phyloP scores from a whole-genome alignment of 2,329 filamentous ascomycete genomes.

The Ceratocystiopsis sp. region DNA sequence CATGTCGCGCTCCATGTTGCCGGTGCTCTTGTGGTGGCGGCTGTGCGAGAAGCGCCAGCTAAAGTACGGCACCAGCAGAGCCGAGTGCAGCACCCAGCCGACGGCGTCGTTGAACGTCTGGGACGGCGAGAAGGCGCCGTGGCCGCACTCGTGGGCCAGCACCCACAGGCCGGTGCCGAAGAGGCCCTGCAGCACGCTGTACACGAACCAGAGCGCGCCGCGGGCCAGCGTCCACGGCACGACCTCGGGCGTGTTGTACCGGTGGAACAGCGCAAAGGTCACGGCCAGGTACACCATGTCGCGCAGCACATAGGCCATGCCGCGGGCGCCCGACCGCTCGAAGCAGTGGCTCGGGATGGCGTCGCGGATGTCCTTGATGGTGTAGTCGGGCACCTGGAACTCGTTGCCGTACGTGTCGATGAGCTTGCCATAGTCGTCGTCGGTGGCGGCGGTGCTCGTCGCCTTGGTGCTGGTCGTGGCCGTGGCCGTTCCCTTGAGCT shows the following conservation, averaged over 20 bases:
- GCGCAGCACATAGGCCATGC: conserved; percentile 69
- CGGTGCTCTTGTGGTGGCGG: conserved; percentile 99
- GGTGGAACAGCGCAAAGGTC: conserved; percentile 81
- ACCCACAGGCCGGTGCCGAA: conserved; percentile 94
- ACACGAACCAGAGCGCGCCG: conserved; percentile 43
- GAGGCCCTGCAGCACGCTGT: conserved; percentile 74
- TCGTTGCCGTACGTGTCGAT: conserved; percentile 88
- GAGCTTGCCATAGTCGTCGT: conserved; percentile 42
- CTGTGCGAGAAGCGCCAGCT: conserved; percentile 98
- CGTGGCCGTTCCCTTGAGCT: conserved; percentile 36
- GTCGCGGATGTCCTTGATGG: conserved; percentile 92
- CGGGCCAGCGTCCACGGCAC: conserved; percentile 55
- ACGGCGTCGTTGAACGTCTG: conserved; percentile 80
- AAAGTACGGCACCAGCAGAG: conserved; percentile 83
- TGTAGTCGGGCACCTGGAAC: conserved; percentile 87
- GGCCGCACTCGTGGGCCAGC: conserved; percentile 92
- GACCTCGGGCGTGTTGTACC: conserved; percentile 70
- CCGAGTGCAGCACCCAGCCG: conserved; percentile 80
- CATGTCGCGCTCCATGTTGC: conserved; percentile 96
- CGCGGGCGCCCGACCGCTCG: conserved; percentile 60
- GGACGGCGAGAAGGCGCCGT: conserved; percentile 90
- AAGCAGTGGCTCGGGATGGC: conserved; percentile 98
- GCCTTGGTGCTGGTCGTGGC: conserved; percentile 20
- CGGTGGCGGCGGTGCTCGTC: not conserved
- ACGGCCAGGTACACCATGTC: conserved; percentile 55